Conservation (phyloP, 164 flowering plant genomes). For the Warburgia ugandensis region DNA sequence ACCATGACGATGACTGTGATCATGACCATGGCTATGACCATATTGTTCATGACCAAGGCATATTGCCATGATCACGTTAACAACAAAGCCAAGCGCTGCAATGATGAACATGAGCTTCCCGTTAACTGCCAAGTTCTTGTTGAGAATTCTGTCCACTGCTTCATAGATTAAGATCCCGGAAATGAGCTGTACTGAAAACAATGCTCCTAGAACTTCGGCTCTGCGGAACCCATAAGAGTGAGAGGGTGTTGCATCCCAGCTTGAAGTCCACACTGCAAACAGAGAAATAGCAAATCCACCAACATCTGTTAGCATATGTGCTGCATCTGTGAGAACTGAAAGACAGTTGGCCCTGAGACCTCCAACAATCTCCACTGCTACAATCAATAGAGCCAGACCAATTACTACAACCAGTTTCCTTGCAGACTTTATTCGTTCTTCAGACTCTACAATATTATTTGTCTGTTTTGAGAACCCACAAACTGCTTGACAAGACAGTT, state of each 20-base stretch:
- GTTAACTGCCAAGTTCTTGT: slow-evolving; percentile 24
- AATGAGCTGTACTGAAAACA: neutral
- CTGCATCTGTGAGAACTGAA: neutral
- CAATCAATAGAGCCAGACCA: neutral
- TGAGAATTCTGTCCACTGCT: slow-evolving; percentile 31
- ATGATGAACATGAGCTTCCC: slow-evolving; percentile 40
- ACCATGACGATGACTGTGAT: slow-evolving; percentile 18
- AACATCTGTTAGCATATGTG: neutral
- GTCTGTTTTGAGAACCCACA: too few species aligned
- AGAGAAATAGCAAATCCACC: slow-evolving; percentile 2
- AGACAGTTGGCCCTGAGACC: slow-evolving; percentile 6
- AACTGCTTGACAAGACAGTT: too few species aligned
- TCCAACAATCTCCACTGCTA: slow-evolving; percentile 1
- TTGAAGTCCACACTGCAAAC: neutral
- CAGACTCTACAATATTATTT: too few species aligned
- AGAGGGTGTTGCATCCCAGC: neutral
- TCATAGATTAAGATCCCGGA: slow-evolving; percentile 15
- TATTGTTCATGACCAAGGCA: slow-evolving; percentile 41
- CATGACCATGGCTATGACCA: slow-evolving; percentile 19
- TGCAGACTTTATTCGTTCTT: too few species aligned
- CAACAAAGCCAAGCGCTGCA: slow-evolving; percentile 39
- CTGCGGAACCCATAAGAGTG: slow-evolving; percentile 2
- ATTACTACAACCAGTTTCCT: too few species aligned
- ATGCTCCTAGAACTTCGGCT: neutral
- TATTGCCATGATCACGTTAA: slow-evolving; percentile 39